Base-by-base conservation (phyloP, 148 eudicot genomes). In the Arctostaphylos glauca region DNA sequence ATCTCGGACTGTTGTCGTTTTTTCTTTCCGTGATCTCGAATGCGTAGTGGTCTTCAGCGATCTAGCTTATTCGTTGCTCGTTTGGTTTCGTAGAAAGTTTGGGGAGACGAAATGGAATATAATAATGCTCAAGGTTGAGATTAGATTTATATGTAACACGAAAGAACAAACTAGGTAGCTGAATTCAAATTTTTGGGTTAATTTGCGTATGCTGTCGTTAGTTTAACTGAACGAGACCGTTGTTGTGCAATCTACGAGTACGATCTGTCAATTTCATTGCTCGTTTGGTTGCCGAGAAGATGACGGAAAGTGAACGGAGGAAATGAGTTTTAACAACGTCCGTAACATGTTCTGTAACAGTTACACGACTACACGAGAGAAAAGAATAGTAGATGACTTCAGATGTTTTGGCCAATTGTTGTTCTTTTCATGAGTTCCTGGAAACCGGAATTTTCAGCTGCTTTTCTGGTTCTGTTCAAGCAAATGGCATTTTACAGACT, bases 241-340 rank as follows among this genome's bases (percentile, higher is more conserved):
- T 50, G 41, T 2, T 75, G 12, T 75, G 2, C 2, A 19, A 18
- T 48, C 50, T 18, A 1, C 19, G 48, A 46, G 0, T 9, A 16
- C 54, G 54, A 73, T 73, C 53, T 41, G 8, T 21, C 43, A 21
- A 25, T 19, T 50, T 50, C 19, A 12, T 50, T 75, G 43, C 41
- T 75, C 78, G 56, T 75, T 75, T 75, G 58, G 38, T 75, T 75
- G 13, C 19, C 16, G 71, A 78, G 54, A 60, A 21, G 59, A 59
- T 5, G 43, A 15, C 14, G 81, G 53, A 8, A 47, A 59, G 5
- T 16, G n/a, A 6, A 6, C n/a, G 6, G 66, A 59, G 44, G 62
- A 78, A 59, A 53, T 68, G 73, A 68, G 73, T 23, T 25, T 10
- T 31, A 7, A 64, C 1, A 19, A 0, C 41, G 6, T 43, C 12